phyloP scores from a whole-genome alignment of 2,329 filamentous ascomycete genomes.

The Trichoderma atrobrunneum region DNA sequence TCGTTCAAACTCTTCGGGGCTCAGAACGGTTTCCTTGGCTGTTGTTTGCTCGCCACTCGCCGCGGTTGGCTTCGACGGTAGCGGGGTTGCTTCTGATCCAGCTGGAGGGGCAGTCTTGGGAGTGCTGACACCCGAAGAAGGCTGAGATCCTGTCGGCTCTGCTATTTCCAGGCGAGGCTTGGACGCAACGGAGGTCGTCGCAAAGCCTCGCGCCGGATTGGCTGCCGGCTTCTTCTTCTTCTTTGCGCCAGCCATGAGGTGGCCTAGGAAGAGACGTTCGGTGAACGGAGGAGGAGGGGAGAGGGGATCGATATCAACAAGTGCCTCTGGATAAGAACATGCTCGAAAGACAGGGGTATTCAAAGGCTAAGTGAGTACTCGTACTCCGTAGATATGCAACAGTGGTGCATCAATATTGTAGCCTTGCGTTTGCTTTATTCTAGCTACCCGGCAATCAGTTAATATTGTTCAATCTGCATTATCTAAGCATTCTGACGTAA shows the following conservation, averaged over 20 bases:
- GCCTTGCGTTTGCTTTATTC: neutral
- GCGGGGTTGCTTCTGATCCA: slow-evolving; percentile 26
- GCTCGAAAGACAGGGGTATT: neutral
- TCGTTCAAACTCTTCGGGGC: slow-evolving; percentile 83
- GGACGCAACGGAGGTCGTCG: slow-evolving; percentile 87
- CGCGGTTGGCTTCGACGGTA: slow-evolving; percentile 9
- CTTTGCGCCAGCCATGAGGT: slow-evolving; percentile 64
- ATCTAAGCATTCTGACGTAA: neutral
- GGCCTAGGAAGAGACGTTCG: neutral
- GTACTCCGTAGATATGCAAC: neutral
- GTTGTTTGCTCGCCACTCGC: neutral
- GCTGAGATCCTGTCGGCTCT: slow-evolving; percentile 36
- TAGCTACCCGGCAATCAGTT: neutral
- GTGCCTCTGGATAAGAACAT: neutral
- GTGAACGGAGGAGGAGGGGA: neutral
- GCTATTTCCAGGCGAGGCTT: slow-evolving; percentile 66
- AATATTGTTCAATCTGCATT: neutral
- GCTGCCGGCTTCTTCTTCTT: slow-evolving; percentile 90
- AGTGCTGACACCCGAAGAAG: slow-evolving; percentile 23
- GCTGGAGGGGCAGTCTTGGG: slow-evolving; percentile 32
- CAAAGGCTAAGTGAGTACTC: neutral
- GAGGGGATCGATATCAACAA: neutral
- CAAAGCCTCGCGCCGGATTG: slow-evolving; percentile 89
- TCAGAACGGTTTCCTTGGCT: slow-evolving; percentile 51
- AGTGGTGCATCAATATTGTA: neutral